Percentiles rank a stretch among this genome's conserved stretches.
Conservation (phyloP, 1,139 yeast genomes). For the Yamadazyma spencermartinsiae region DNA sequence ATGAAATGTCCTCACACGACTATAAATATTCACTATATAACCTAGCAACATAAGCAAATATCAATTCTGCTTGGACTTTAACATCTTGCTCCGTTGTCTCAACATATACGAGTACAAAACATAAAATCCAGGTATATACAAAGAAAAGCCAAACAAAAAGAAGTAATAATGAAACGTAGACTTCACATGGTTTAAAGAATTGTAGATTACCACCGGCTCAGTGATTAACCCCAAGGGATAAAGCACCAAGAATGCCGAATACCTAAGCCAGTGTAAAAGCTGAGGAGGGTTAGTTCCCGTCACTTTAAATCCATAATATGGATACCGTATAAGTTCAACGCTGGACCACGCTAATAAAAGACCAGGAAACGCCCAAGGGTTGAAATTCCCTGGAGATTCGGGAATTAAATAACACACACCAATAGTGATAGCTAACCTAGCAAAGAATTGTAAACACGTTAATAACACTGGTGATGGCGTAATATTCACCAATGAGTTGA, state of each 20-base stretch:
- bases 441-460: conserved; percentile 33
- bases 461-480: conserved; percentile 33
- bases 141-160: conserved; percentile 25
- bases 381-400: conserved; percentile 33
- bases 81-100: conserved; percentile 27
- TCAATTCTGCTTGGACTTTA: neutral
- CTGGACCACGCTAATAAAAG: conserved; percentile 36
- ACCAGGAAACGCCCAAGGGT: conserved; percentile 23
- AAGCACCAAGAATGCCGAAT: conserved; percentile 32
- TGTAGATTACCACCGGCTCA: conserved; percentile 32
- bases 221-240: conserved; percentile 37
- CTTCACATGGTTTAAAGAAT: conserved; percentile 18
- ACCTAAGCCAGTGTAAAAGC: conserved; percentile 31
- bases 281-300: conserved; percentile 18
- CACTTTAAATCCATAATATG: conserved; percentile 26
- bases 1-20: neutral
- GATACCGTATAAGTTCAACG: conserved; percentile 35
- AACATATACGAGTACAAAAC: conserved; percentile 35
- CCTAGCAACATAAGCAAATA: neutral
- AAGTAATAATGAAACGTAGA: conserved; percentile 22
- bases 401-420: conserved; percentile 35
- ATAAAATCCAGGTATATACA: conserved; percentile 37
- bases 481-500: conserved; percentile 26
- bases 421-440: conserved; percentile 31
- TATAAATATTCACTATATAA: too few species aligned